phyloP scores from a whole-genome alignment of 176 grass and related monocot genomes.

The Elaeis guineensis region DNA sequence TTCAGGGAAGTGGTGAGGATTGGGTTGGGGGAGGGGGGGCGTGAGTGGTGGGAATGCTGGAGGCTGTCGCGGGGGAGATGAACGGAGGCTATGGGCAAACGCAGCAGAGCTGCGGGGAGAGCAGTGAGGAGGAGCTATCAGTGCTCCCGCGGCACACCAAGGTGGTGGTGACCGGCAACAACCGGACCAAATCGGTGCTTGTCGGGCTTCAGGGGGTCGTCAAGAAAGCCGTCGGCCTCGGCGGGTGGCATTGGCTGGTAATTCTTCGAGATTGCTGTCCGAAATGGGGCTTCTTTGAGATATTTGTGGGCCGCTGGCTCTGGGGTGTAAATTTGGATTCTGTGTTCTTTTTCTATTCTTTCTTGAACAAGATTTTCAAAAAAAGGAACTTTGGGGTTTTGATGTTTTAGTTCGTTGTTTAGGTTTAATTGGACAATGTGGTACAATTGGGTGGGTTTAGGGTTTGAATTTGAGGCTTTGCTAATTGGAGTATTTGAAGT shows the following conservation, averaged over 20 bases:
- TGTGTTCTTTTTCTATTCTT: background rate
- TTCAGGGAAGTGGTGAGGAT: background rate
- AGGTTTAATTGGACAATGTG: constrained; percentile 25
- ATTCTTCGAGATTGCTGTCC: background rate
- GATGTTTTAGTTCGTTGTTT: constrained; percentile 13
- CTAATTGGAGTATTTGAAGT: background rate
- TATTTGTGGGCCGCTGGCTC: background rate
- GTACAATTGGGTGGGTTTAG: constrained; percentile 16
- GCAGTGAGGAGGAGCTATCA: constrained; percentile 54
- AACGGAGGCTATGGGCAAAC: constrained; percentile 16
- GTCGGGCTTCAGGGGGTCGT: constrained; percentile 64
- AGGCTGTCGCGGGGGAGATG: constrained; percentile 11
- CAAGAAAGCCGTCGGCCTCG: constrained; percentile 72
- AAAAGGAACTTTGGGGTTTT: constrained; percentile 1
- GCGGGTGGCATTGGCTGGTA: constrained; percentile 89
- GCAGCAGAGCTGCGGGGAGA: constrained; percentile 18
- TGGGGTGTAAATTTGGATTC: background rate
- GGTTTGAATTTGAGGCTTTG: background rate
- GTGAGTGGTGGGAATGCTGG: constrained; percentile 31
- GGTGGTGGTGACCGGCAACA: constrained; percentile 78
- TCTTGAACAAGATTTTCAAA: background rate
- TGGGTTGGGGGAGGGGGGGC: constrained; percentile 7
- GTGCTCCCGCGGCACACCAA: constrained; percentile 70
- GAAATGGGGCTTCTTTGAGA: constrained; percentile 1
- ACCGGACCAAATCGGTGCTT: constrained; percentile 72